Evolutionary conservation across 495 filamentous ascomycete species (phyloP).

Genomic region (Penicillium coffeae): DNA sequence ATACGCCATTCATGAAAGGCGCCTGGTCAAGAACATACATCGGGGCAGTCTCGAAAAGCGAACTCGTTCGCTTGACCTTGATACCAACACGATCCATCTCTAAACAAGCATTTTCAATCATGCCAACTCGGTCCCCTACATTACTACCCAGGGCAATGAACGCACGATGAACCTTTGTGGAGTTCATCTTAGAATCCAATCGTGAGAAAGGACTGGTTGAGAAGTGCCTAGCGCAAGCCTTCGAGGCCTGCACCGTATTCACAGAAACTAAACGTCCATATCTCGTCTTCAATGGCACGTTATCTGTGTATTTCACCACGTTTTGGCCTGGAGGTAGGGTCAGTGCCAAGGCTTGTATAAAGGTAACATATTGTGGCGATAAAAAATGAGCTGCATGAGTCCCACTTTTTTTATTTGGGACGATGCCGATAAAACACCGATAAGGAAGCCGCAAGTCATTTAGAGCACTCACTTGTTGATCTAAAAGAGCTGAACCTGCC

Average conservation of each 20-base stretch:
- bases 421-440: too few relatives aligned
- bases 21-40: constrained; percentile 94
- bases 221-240: constrained; percentile 18
- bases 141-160: constrained; percentile 94
- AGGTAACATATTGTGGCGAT: neutral
- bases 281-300: constrained; percentile 6
- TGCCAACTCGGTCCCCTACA: constrained; percentile 75
- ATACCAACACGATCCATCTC: constrained; percentile 70
- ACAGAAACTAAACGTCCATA: constrained; percentile 11
- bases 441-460: neutral
- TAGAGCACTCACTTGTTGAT: neutral
- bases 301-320: constrained; percentile 7
- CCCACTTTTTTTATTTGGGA: neutral
- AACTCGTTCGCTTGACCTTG: constrained; percentile 73
- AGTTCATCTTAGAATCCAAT: constrained; percentile 24
- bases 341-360: neutral
- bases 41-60: constrained; percentile 87
- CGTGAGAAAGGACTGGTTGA: constrained; percentile 17
- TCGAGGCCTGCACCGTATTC: constrained; percentile 12
- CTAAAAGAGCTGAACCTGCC: neutral
- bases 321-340: neutral
- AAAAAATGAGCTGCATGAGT: neutral
- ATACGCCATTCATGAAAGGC: constrained; percentile 87
- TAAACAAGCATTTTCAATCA: constrained; percentile 77
- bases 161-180: constrained; percentile 45